Conservation (phyloP, 345 rosid species). For the Dovyalis caffra region DNA sequence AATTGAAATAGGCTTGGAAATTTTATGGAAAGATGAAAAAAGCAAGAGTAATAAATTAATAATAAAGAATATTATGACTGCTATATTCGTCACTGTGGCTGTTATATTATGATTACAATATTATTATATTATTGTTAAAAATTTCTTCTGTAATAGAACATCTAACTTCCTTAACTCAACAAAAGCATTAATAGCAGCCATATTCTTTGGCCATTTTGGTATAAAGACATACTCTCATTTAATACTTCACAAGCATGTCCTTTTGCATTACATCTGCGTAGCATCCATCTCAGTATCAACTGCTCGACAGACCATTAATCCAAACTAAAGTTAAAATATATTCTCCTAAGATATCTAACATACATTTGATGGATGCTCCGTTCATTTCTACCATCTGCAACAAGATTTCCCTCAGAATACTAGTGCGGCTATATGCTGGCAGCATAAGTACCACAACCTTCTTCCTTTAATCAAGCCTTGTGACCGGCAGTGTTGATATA, state of each 20-base stretch:
- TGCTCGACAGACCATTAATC: background rate
- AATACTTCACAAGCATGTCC: background rate
- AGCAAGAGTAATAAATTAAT: background rate
- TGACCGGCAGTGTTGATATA: background rate
- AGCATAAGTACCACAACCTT: background rate
- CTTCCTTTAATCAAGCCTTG: background rate
- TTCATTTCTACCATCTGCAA: no score
- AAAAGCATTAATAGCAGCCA: background rate
- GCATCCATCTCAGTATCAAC: background rate
- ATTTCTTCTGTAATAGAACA: background rate
- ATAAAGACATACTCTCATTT: background rate
- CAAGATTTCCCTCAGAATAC: background rate
- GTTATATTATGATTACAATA: no score
- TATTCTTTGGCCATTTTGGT: no score
- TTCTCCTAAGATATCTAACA: background rate
- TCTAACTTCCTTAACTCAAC: background rate
- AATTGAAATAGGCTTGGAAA: background rate
- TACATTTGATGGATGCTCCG: background rate
- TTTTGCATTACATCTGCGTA: background rate
- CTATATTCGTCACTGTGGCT: background rate
- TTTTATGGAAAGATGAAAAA: background rate
- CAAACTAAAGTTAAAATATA: background rate
- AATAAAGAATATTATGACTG: background rate
- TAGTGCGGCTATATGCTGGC: background rate
- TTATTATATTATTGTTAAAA: background rate